phyloP scores from a whole-genome alignment of 73 alveolate genomes.

The Strombidium stylifer region DNA sequence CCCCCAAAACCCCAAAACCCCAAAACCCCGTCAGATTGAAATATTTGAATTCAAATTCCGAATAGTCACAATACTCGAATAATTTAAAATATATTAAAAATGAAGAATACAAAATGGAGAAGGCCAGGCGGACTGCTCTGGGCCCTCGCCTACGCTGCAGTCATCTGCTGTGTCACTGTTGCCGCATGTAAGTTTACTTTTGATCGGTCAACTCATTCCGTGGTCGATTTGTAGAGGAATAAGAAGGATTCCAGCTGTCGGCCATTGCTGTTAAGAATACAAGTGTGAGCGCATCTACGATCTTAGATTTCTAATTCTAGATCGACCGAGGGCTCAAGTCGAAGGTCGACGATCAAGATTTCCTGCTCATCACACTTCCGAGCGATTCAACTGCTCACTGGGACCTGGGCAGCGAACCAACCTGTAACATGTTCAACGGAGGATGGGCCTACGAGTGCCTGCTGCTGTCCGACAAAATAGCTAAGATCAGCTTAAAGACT shows the following conservation, averaged over 20 bases:
- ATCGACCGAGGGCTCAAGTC: background rate
- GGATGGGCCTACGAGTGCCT: conserved; percentile 2
- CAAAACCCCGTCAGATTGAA: too few species aligned
- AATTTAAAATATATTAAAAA: too few species aligned
- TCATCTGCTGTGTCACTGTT: too few species aligned
- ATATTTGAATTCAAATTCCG: too few species aligned
- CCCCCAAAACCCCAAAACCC: too few species aligned
- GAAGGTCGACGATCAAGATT: conserved; percentile 3
- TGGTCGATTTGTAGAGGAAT: too few species aligned
- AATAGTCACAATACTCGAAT: too few species aligned
- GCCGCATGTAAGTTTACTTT: too few species aligned
- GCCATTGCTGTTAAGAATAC: background rate
- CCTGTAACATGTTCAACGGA: background rate
- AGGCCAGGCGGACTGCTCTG: too few species aligned
- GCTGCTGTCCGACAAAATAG: background rate
- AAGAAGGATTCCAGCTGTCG: conserved; percentile 16
- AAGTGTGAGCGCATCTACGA: conserved; percentile 12
- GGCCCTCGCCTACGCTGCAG: too few species aligned
- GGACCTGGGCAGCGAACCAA: conserved; percentile 1
- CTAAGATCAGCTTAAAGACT: background rate
- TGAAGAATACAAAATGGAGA: too few species aligned
- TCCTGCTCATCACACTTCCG: conserved; percentile 3
- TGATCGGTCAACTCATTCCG: too few species aligned
- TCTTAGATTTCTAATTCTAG: conserved; percentile 13
- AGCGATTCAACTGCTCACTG: background rate